Conservation (phyloP, 78 protist species). For the Anaeramoeba flamelloides region DNA sequence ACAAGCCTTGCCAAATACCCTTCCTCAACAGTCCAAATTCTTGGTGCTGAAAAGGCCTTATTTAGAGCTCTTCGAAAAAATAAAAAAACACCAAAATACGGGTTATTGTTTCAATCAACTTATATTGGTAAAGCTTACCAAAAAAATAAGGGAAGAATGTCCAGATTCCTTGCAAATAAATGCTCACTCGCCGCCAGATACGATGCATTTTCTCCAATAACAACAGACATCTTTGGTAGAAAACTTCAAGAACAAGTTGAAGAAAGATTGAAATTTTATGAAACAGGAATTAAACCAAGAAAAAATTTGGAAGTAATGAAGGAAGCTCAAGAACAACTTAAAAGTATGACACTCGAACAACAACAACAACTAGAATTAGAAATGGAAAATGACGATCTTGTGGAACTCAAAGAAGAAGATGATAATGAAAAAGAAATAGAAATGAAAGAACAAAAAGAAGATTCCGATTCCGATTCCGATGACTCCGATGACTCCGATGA, state of each 20-base stretch:
- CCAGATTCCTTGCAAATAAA: conserved; percentile 94
- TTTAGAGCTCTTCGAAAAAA: conserved; percentile 85
- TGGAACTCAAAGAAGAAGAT: too few species aligned
- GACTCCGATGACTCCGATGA: too few species aligned
- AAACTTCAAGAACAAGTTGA: conserved; percentile 65
- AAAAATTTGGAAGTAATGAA: conserved; percentile 74
- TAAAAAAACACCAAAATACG: conserved; percentile 93
- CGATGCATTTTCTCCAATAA: conserved; percentile 62
- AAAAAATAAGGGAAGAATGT: conserved; percentile 91
- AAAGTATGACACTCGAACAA: too few species aligned
- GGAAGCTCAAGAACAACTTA: conserved; percentile 21
- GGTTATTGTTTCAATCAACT: conserved; percentile 81
- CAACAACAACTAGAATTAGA: too few species aligned
- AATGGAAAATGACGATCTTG: too few species aligned
- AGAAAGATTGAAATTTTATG: conserved; percentile 67
- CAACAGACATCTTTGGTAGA: conserved; percentile 55
- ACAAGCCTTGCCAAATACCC: conserved; percentile 93
- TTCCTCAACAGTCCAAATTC: conserved; percentile 98
- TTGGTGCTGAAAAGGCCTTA: conserved; percentile 99
- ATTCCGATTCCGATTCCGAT: too few species aligned
- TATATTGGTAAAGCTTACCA: conserved; percentile 63
- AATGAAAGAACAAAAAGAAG: too few species aligned
- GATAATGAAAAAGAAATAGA: too few species aligned
- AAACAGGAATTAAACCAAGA: conserved; percentile 52
- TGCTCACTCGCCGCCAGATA: conserved; percentile 80